These are phyloP conservation scores for Fusarium papillatum DNA, from an alignment of 2,329 filamentous ascomycete species.

Conservation along the genomic window DNA sequence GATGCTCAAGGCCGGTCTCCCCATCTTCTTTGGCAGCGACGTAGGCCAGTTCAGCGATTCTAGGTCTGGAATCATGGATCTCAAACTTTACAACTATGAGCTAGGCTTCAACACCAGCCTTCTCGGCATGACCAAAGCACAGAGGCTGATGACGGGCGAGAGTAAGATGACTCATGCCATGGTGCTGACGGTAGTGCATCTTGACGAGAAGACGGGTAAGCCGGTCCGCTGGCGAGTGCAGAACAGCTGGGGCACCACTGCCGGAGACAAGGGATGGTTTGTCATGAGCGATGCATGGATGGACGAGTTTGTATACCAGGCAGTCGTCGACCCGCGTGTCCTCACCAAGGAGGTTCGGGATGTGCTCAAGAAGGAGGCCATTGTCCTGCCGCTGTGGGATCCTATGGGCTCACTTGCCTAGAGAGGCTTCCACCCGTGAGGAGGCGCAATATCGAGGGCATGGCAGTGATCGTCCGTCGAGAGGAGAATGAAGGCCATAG, in stretches of 20 bases:
- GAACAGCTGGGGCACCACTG: conserved; percentile 83
- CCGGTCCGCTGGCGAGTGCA: conserved; percentile 87
- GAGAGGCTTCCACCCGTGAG: background rate
- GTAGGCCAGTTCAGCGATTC: conserved; percentile 86
- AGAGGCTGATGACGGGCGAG: conserved; percentile 81
- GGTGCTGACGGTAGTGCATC: conserved; percentile 89
- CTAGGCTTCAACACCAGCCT: conserved; percentile 86
- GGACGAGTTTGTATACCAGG: conserved; percentile 88
- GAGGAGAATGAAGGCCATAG: background rate
- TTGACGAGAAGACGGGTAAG: conserved; percentile 73
- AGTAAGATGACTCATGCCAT: conserved; percentile 93
- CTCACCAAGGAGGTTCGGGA: conserved; percentile 76
- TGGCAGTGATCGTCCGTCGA: background rate
- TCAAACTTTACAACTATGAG: conserved; percentile 81
- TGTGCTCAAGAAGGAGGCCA: conserved; percentile 77
- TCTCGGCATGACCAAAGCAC: conserved; percentile 81
- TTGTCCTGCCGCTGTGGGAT: conserved; percentile 83
- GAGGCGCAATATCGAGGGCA: conserved; percentile 1
- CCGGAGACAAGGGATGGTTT: conserved; percentile 86
- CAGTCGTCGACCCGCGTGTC: conserved; percentile 82
- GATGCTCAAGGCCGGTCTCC: conserved; percentile 83
- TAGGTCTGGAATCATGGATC: conserved; percentile 82
- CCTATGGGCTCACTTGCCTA: conserved; percentile 82
- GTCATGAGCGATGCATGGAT: conserved; percentile 89
- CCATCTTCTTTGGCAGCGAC: conserved; percentile 91